phyloP scores from a whole-genome alignment of 164 flowering plant species.

The Vitis labrusca region DNA sequence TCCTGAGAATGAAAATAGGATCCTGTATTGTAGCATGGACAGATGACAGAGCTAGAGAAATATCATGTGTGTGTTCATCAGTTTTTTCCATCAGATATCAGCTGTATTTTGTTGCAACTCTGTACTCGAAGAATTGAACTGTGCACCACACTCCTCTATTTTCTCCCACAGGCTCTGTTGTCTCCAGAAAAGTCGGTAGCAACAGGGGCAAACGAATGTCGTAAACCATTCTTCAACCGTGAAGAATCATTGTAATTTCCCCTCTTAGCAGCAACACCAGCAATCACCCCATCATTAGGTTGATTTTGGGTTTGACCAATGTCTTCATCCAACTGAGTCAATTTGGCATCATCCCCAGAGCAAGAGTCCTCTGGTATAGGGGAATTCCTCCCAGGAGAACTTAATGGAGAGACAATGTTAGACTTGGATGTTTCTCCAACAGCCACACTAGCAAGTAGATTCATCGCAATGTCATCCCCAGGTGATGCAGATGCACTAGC shows the following conservation, averaged over 20 bases:
- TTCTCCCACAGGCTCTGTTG: no score
- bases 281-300: slow-evolving; percentile 24
- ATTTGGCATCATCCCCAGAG: slow-evolving; percentile 25
- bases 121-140: slow-evolving; percentile 19
- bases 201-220: neutral
- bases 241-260: neutral
- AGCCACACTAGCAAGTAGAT: slow-evolving; percentile 94
- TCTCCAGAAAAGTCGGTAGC: no score
- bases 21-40: slow-evolving; percentile 7
- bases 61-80: slow-evolving; percentile 7
- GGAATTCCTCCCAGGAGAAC: slow-evolving; percentile 43
- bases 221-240: slow-evolving; percentile 12
- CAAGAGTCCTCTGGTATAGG: slow-evolving; percentile 30
- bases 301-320: slow-evolving; percentile 12
- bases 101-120: slow-evolving; percentile 22
- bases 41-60: neutral
- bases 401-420: slow-evolving; percentile 38
- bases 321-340: slow-evolving; percentile 31
- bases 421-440: slow-evolving; percentile 76
- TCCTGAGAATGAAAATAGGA: no score
- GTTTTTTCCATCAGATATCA: slow-evolving; percentile 23
- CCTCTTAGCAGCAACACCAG: slow-evolving; percentile 29
- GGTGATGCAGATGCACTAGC: slow-evolving; percentile 42
- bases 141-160: slow-evolving; percentile 21
- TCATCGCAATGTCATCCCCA: slow-evolving; percentile 87